Evolutionary conservation across 164 flowering plant genomes (phyloP), one percentile per base, ranked within the genome.

Genomic region (Vitis rotundifolia): DNA sequence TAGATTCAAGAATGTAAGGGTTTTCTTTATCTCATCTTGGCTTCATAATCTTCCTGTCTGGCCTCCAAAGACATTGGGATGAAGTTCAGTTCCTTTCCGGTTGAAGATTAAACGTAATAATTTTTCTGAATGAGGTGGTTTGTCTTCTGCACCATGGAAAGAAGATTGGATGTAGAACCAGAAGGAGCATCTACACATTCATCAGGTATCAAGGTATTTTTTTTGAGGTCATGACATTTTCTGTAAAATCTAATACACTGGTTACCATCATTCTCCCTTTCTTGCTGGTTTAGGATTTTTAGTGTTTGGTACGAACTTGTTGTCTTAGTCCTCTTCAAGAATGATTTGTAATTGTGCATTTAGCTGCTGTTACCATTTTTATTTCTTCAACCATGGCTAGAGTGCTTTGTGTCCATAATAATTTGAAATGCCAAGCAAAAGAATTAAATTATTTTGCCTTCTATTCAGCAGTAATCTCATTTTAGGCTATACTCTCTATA

Each of bases 1-100:
- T 85, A 82, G 66, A 73, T 54, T 22, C 50, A 59, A n/a, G 9
- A 57, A 37, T 0, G 44, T 54, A 16, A 59, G 9, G 6, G 61
- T 11, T 47, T 63, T 31, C 15, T 26, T 60, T 22, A 26, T 28
- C 15, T 13, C 47, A 60, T 26, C 5, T 29, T 26, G 15, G 47
- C 62, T 10, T 22, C 62, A 59, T 11, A 9, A 59, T 59, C 44
- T 59, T 26, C 59, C 16, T 56, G 59, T 68, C 49, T 49, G 56
- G 13, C 22, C 56, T 68, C 63, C 53, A 2, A 16, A 16, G 18
- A 59, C 26, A 59, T 12, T 1, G 26, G 28, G 49, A 28, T 15
- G 8, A 59, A 59, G 52, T 16, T 28, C 18, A 18, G 18, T 6
- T 22, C 53, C 44, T 61, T 61, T 69, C 52, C 54, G 60, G 52